Base-by-base conservation (phyloP, 805 yeast species). In the Candida schatavii region DNA sequence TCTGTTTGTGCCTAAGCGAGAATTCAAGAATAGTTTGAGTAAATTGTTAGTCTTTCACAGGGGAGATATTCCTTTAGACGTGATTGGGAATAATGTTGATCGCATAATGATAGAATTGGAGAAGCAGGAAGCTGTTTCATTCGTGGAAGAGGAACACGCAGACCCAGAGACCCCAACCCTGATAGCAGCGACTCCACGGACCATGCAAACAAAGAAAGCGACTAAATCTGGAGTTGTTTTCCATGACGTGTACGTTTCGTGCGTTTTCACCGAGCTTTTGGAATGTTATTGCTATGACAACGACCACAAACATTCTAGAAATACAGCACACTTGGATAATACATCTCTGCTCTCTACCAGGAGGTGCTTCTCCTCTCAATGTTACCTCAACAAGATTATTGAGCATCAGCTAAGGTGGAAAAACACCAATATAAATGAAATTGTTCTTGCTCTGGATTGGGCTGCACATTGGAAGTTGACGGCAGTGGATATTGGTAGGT, bases 381-480 rank as follows among this genome's bases (percentile, higher is more conserved):
- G 75, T 44, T 51, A 52, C 40, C 47, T 67, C 36, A 70, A 69
- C 48, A 54, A 54, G 42, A 44, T 54, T 4, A 55, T 59, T 21
- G 65, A 62, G 38, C 59, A 61, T 39, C 66, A 54, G 41, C 42
- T 50, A 2, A 46, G 48, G 25, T 48, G 56, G 48, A 50, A 49
- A 37, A 52, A 52, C 31, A 57, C 56, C 11, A 55, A 58, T 34
- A 49, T 59, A 13, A 47, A 51, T 35, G 63, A 59, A n/a, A 52
- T 59, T 5, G 54, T 51, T 3, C 56, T 71, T 37, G 78, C 55
- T 48, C 68, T 51, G 56, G 80, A 80, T 44, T 83, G 88, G 88
- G 77, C 80, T 0, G 70, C 77, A 7, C 83, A 80, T 51, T 83
- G 88, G 88, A 72, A 77, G 37, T 49, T 83, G 11, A 68, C 82